Conservation (phyloP, 1,284 basidiomycete genomes). For the Trametes hirsuta region DNA sequence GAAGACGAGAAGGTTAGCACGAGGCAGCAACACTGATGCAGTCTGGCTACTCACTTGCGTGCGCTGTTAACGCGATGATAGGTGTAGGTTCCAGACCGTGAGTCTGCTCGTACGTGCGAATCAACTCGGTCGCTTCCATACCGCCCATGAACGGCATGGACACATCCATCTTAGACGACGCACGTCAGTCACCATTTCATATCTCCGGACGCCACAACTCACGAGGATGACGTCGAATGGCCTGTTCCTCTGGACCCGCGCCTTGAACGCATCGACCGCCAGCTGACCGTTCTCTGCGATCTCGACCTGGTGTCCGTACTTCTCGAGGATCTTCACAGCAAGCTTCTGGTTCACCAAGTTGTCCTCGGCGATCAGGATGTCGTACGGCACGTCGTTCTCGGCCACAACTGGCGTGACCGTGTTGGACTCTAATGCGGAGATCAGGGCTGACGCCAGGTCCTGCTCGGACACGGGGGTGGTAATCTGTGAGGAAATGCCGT, state of each 20-base stretch:
- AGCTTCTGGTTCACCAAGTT: constrained; percentile 98
- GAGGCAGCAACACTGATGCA: neutral
- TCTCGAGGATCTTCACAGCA: constrained; percentile 96
- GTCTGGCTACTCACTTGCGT: constrained; percentile 68
- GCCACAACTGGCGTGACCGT: constrained; percentile 81
- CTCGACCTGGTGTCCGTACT: constrained; percentile 95
- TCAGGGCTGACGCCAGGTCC: constrained; percentile 90
- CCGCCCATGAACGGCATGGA: constrained; percentile 98
- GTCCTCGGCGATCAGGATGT: constrained; percentile 97
- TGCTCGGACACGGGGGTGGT: constrained; percentile 90
- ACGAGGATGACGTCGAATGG: constrained; percentile 90
- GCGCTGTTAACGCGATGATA: constrained; percentile 94
- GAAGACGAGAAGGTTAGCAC: constrained; percentile 29
- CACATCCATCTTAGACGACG: constrained; percentile 84
- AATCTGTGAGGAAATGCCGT: constrained; percentile 88
- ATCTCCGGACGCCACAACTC: constrained; percentile 33
- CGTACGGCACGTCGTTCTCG: constrained; percentile 85
- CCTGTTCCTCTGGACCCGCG: constrained; percentile 67
- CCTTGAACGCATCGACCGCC: constrained; percentile 89
- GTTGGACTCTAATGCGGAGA: constrained; percentile 94
- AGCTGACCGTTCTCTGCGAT: constrained; percentile 97
- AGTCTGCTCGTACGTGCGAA: constrained; percentile 81
- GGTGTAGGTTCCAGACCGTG: constrained; percentile 79
- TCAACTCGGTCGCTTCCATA: constrained; percentile 87
- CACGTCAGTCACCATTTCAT: neutral